Percentiles rank a stretch among this genome's conserved stretches.
These are phyloP conservation scores for Cutaneotrichosporon spelunceum DNA, from an alignment of 1,284 basidiomycete species.

Conservation along the genomic window DNA sequence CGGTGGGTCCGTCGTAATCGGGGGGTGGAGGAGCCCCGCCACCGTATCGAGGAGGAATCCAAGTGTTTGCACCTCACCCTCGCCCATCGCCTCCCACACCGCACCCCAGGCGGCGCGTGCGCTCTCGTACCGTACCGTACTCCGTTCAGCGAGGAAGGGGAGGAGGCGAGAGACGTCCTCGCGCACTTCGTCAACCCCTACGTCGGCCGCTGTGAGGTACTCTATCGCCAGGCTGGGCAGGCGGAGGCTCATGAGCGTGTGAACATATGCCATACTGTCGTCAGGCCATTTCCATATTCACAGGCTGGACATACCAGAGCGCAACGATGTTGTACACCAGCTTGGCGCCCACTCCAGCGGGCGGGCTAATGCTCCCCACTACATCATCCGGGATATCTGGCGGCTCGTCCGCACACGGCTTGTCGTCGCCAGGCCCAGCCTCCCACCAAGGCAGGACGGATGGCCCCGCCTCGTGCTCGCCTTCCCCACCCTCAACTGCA, in stretches of 20 bases:
- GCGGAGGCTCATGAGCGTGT: conserved; percentile 36
- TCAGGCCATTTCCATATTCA: neutral
- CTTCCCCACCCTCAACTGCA: conserved; percentile 24
- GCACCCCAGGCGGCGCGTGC: conserved; percentile 37
- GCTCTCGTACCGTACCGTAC: conserved; percentile 36
- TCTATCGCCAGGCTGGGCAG: conserved; percentile 33
- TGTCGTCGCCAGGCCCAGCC: conserved; percentile 13
- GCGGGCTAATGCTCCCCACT: conserved; percentile 19
- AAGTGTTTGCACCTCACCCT: conserved; percentile 11
- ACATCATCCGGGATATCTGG: conserved; percentile 12
- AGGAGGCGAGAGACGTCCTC: conserved; percentile 27
- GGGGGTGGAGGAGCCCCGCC: conserved; percentile 35
- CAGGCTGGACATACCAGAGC: conserved; percentile 34
- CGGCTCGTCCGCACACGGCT: conserved; percentile 14
- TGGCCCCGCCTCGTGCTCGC: conserved; percentile 15
- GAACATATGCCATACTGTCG: conserved; percentile 44
- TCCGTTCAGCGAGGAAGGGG: conserved; percentile 43
- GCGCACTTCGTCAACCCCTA: conserved; percentile 23
- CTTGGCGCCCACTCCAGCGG: conserved; percentile 32
- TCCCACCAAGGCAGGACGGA: conserved; percentile 25
- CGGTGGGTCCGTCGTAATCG: conserved; percentile 32
- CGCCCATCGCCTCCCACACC: conserved; percentile 40
- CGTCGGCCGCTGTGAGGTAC: conserved; percentile 16
- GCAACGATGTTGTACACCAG: conserved; percentile 46
- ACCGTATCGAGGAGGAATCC: conserved; percentile 31